A percentile compares a stretch with the other conserved stretches of the same genome.
Conservation (phyloP, 306 rosid species). For the Echinosophora koreensis region DNA sequence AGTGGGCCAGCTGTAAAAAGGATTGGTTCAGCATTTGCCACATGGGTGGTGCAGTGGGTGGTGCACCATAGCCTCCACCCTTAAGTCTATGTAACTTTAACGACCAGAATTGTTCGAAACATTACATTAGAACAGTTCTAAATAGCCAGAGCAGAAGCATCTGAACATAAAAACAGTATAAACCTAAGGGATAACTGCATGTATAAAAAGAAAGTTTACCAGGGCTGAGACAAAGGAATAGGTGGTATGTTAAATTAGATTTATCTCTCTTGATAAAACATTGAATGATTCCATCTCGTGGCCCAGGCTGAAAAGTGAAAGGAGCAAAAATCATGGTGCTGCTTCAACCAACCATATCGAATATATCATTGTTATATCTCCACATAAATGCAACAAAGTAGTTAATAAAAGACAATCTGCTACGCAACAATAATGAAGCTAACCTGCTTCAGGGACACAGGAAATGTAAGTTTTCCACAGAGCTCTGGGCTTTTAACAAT, state of each 20-base stretch:
- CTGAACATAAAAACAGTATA: not conserved
- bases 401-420: conserved; percentile 21
- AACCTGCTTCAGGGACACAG: conserved; percentile 91
- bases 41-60: too few relatives aligned
- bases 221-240: conserved; percentile 83
- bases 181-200: not conserved
- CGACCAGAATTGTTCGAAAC: not conserved
- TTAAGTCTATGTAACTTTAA: not conserved
- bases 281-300: conserved; percentile 77
- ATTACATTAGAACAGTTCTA: conserved; percentile 1
- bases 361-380: not conserved
- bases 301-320: conserved; percentile 76
- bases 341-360: conserved; percentile 27
- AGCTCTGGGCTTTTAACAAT: conserved; percentile 79
- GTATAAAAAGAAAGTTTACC: conserved; percentile 52
- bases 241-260: conserved; percentile 82
- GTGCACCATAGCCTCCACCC: too few relatives aligned
- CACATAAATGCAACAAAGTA: conserved; percentile 14
- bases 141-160: conserved; percentile 35
- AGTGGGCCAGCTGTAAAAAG: too few relatives aligned
- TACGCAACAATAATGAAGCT: not conserved
- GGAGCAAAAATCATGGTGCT: conserved; percentile 31
- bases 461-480: conserved; percentile 87
- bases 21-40: too few relatives aligned
- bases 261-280: conserved; percentile 91